Percentiles rank a stretch among this genome's conserved stretches.
These are phyloP conservation scores for Wallacemonas sp. DNA, from an alignment of 208 protist species.

Conservation along the genomic window DNA sequence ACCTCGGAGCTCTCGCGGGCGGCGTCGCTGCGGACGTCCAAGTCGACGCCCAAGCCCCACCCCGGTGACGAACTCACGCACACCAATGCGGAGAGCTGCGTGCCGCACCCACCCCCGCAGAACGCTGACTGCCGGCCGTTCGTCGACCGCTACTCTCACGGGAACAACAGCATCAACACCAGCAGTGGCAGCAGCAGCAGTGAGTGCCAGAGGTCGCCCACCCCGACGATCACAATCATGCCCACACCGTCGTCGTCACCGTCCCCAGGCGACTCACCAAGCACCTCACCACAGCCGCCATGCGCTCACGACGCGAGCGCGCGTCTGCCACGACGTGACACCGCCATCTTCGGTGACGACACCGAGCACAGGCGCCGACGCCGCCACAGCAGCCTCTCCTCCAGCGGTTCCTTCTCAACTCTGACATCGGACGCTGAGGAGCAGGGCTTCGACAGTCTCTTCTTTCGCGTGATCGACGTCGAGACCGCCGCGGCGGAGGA, in stretches of 20 bases:
- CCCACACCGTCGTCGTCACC: too few relatives aligned
- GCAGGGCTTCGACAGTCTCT: constrained; percentile 4
- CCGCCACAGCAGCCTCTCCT: neutral
- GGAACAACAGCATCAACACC: neutral
- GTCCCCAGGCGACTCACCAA: too few relatives aligned
- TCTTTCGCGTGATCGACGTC: constrained; percentile 6
- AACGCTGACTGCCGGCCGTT: too few relatives aligned
- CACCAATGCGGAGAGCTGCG: too few relatives aligned
- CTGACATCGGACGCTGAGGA: neutral
- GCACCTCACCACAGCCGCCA: too few relatives aligned
- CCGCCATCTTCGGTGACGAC: neutral
- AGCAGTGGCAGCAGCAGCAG: constrained; percentile 6
- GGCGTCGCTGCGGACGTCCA: too few relatives aligned
- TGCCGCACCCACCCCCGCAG: too few relatives aligned
- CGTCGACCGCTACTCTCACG: neutral
- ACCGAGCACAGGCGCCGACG: neutral
- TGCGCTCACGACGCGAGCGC: too few relatives aligned
- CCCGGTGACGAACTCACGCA: too few relatives aligned
- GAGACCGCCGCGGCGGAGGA: constrained; percentile 10
- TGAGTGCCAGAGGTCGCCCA: neutral
- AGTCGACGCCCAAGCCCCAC: neutral
- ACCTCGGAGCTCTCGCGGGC: too few relatives aligned
- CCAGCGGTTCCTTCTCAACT: constrained; percentile 6
- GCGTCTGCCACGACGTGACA: neutral
- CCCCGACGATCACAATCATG: too few relatives aligned